These are phyloP conservation scores for Daldinia bambusicola DNA, from an alignment of 495 filamentous ascomycete species.

Conservation along the genomic window DNA sequence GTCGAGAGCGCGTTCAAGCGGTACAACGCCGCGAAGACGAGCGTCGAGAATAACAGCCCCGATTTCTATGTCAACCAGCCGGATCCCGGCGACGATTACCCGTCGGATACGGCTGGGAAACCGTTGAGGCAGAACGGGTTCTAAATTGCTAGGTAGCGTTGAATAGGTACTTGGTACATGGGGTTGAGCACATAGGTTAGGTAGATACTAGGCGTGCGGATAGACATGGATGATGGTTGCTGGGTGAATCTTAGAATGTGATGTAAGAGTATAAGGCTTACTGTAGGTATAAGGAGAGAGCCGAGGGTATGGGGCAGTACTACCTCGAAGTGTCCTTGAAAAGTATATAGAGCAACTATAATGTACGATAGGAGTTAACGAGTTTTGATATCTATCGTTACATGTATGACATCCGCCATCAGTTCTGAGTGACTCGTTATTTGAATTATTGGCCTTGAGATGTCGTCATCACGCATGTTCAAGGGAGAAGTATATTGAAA, in stretches of 20 bases:
- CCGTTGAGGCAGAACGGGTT: slow-evolving; percentile 9
- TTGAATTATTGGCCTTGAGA: background rate
- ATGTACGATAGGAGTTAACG: background rate
- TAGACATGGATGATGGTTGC: background rate
- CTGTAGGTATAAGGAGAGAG: background rate
- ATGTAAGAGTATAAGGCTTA: background rate
- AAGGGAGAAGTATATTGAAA: slow-evolving; percentile 5
- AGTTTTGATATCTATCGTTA: background rate
- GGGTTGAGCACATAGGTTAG: too few species aligned
- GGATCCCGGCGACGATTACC: slow-evolving; percentile 19
- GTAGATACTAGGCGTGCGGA: background rate
- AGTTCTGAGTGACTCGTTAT: background rate
- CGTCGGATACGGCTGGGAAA: slow-evolving; percentile 22
- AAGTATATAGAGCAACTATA: background rate
- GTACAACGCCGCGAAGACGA: slow-evolving; percentile 57
- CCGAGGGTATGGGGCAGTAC: background rate
- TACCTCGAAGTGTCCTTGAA: background rate
- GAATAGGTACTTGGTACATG: background rate
- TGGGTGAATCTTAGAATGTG: background rate
- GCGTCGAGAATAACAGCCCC: slow-evolving; percentile 56
- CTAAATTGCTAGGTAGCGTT: background rate
- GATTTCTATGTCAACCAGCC: slow-evolving; percentile 53
- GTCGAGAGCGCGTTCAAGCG: slow-evolving; percentile 58
- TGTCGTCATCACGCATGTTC: slow-evolving; percentile 18
- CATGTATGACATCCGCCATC: background rate